These are phyloP conservation scores for Stereum hirsutum DNA, from an alignment of 1,284 basidiomycete genomes.

Conservation along the genomic window DNA sequence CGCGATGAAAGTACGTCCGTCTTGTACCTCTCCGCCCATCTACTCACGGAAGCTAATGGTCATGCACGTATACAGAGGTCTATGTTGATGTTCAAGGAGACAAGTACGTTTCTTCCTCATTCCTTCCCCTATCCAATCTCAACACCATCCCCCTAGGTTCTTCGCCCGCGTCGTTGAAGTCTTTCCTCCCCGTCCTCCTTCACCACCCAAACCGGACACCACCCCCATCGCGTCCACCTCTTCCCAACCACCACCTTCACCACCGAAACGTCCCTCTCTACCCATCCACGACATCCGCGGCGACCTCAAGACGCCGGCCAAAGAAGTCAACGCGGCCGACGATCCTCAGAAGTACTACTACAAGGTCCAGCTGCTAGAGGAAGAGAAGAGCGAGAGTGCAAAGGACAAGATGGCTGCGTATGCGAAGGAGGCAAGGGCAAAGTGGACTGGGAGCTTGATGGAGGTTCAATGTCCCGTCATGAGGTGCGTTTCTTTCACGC, in stretches of 20 bases:
- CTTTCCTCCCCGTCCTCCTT: constrained; percentile 42
- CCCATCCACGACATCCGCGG: constrained; percentile 62
- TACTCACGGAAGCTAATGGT: constrained; percentile 9
- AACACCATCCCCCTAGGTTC: constrained; percentile 43
- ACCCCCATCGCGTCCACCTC: constrained; percentile 16
- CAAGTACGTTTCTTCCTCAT: constrained; percentile 44
- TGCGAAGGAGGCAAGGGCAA: constrained; percentile 35
- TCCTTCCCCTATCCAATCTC: constrained; percentile 12
- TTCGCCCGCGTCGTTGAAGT: constrained; percentile 70
- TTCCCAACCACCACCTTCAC: constrained; percentile 14
- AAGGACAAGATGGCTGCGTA: constrained; percentile 46
- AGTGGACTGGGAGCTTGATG: constrained; percentile 63
- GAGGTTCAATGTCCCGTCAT: constrained; percentile 75
- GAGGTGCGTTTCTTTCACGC: constrained; percentile 44
- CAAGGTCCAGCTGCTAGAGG: constrained; percentile 76
- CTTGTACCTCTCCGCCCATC: constrained; percentile 5
- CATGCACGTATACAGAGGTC: constrained; percentile 43
- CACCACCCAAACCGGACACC: constrained; percentile 8
- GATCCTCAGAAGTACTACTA: constrained; percentile 84
- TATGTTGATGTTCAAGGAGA: constrained; percentile 78
- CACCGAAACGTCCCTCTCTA: constrained; percentile 16
- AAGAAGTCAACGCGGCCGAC: constrained; percentile 67
- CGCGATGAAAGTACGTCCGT: constrained; percentile 71
- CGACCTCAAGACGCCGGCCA: constrained; percentile 68
- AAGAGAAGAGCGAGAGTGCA: constrained; percentile 62